Evolutionary conservation across 1,284 basidiomycete species (phyloP), one percentile per base, ranked within the genome.

Genomic region (Microbotryum lychnidis-dioicae): DNA sequence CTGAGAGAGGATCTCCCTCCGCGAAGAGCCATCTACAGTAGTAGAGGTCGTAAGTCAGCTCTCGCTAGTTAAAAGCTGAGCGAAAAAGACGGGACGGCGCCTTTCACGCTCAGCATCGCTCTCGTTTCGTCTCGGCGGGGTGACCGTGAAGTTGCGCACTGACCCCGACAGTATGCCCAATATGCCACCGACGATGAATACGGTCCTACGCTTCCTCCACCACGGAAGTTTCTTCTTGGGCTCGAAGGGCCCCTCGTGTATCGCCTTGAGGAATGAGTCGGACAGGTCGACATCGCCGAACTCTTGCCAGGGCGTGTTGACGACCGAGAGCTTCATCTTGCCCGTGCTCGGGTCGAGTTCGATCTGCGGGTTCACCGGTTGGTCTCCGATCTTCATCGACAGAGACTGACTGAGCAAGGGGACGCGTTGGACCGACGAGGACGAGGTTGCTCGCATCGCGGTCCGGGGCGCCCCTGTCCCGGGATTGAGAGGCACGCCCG

Each of bases 11-110:
- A 42, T 66, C 67, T 42, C 62, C 64, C 9, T 64, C 60, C 10
- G 67, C 62, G 23, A 68, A 58, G 42, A 64, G 54, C 67, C 67
- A 68, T 2, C 67, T 68, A 49, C n/a, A 2, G 7, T 42, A 31
- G 21, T 16, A 42, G 6, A 42, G 37, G 1, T 42, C 37, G 3
- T 16, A 18, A 42, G 37, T 42, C 16, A 42, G 37, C 37, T 42
- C 6, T 42, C 37, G 37, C 2, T 2, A 6, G 37, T 16, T 42
- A 16, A 18, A 18, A 42, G 14, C 16, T 4, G 37, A 18, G 37
- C 14, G 14, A 12, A 18, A 42, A 16, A 42, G 6, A 42, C 5
- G 16, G 16, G 37, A 42, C 12, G 14, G 12, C 14, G 37, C 16
- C 12, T 14, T 18, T 42, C 37, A 42, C 12, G 37, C 37, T 12